Evolutionary conservation across 441 rosid genomes (phyloP), one percentile per base, ranked within the genome.

Genomic region (Pelargonium fulgidum): DNA sequence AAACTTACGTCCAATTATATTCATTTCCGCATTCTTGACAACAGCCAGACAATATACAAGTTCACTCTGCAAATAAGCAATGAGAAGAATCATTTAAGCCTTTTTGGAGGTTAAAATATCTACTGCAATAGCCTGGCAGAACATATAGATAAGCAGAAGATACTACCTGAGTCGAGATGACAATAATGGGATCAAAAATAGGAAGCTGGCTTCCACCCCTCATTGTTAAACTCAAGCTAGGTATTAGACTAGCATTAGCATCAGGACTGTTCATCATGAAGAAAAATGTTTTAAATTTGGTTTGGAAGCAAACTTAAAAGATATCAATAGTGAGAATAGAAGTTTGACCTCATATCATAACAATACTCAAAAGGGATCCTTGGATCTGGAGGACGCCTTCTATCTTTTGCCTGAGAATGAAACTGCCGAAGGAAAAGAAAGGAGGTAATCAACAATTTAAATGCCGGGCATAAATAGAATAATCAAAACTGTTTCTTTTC

Each of bases 321-420:
- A 19, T 62, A 66, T 64, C 47, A 42, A 50, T 24, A 67, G 26
- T 67, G 24, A 42, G 70, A 64, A 11, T 29, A 70, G 65, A 65
- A 69, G 62, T 41, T 62, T 62, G 45, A 88, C 89, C 93, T 86
- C 87, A 82, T 82, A 68, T 78, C 83, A 68, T 85, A 86, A 65
- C 93, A 85, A 71, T 76, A 85, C 72, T 85, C 78, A 22, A 83
- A 86, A 50, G 90, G 90, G 66, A 88, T 83, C 73, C 86, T 83
- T 58, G 81, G 67, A 81, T 88, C 86, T 48, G 74, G 81, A 16
- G 83, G 77, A 50, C 74, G 77, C 7, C 75, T 81, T 74, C 69
- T 83, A 80, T 88, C 85, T 69, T 47, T 78, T 36, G 81, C 84
- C 73, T 81, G 89, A 14, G 85, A 83, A 73, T 85, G 81, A 62